Evolutionary conservation across 257 asterid genomes (phyloP), one percentile per base, ranked within the genome.

Genomic region (Perilla frutescens): DNA sequence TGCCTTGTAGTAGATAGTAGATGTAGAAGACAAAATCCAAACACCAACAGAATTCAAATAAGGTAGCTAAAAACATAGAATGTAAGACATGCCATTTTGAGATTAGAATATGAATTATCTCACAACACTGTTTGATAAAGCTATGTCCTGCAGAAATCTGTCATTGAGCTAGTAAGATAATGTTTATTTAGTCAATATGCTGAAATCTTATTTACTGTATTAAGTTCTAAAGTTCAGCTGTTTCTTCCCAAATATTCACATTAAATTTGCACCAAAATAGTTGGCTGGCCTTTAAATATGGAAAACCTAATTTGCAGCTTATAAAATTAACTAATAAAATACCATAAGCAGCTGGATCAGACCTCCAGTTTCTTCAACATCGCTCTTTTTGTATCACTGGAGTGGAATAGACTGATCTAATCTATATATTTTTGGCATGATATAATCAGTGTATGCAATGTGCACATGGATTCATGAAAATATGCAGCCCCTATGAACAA

Each of bases 91-190:
- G 62, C 62, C 59, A 13, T 57, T 53, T 55, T 59, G 26, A 51
- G 40, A 45, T 39, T 66, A 50, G 47, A 77, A 68, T 29, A 57
- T 81, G 66, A 34, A 26, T 59, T 44, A 51, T 50, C 12, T 75
- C 59, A 63, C 54, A 32, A 10, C 67, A 40, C 3, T 51, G 11
- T 61, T 15, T 53, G 49, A 36, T 7, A 6, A 10, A 63, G 61
- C 55, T 47, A 41, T 40, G 50, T 45, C 59, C 55, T 41, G 72
- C 48, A 51, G 50, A 69, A 29, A 13, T 37, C 44, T 44, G 57
- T 66, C 73, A 36, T 45, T 31, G 26, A 20, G 58, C 41, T 66
- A 51, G 61, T 39, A 48, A 29, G 15, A 20, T 61, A 10, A 8
- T 40, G 44, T 44, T 48, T 9, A 13, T 62, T 29, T 31, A 34